A percentile compares a stretch with the other conserved stretches of the same genome.
Conservation (phyloP, 345 rosid genomes). For the Gossypium australe region DNA sequence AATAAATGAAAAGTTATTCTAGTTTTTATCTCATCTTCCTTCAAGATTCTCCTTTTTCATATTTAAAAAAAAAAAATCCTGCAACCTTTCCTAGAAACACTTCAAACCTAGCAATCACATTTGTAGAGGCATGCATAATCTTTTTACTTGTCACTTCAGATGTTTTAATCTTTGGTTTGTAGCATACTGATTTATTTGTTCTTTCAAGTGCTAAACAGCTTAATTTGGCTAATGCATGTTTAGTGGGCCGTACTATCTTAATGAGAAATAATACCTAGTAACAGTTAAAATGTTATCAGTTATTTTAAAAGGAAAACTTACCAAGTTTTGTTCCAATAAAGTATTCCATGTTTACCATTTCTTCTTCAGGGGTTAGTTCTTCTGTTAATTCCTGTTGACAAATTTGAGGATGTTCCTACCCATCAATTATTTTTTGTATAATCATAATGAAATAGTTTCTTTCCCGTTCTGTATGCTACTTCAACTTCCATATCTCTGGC, state of each 20-base stretch:
- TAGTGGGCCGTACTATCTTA: background rate
- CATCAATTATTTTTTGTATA: background rate
- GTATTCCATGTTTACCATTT: background rate
- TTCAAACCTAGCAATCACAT: background rate
- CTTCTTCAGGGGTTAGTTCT: background rate
- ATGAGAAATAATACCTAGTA: background rate
- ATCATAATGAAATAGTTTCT: background rate
- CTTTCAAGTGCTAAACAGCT: background rate
- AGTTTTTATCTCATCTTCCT: background rate
- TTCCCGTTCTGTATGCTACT: background rate
- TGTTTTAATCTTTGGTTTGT: background rate
- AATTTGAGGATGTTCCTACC: background rate
- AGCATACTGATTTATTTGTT: background rate
- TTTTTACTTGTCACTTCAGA: background rate
- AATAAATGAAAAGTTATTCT: background rate
- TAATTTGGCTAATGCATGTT: background rate
- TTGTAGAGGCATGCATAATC: background rate
- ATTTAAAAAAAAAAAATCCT: background rate
- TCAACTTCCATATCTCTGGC: background rate
- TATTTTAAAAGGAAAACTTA: background rate
- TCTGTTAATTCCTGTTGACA: background rate
- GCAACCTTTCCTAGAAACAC: background rate
- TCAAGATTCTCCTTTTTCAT: background rate
- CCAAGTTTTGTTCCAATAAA: background rate
- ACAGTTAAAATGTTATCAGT: background rate